Evolutionary conservation across 768 basidiomycete species (phyloP), one percentile per base, ranked within the genome.

Genomic region (Boletus coccyginus): DNA sequence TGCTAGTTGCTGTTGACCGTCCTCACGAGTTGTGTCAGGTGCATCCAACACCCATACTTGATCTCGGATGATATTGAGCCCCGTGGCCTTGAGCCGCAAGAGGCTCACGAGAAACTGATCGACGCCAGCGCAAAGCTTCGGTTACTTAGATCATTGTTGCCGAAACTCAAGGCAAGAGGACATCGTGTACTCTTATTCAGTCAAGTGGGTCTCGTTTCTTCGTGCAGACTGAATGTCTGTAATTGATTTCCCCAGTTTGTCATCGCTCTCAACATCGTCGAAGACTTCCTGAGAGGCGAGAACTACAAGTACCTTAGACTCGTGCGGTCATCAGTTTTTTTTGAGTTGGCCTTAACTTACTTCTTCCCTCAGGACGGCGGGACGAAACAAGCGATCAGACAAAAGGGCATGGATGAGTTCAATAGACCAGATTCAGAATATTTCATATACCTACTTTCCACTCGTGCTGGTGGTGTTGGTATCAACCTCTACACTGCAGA

Each of bases 371-470:
- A 96, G 90, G 96, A 98, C 68, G 97, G 97, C 12, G 86, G 83
- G 57, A 94, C 94, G 5, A 90, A 90, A 68, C 86, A 90, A 63
- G 77, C 78, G 5, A 82, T 84, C n/a, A 82, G 97, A 24, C 97
- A 99, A 70, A 92, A 92, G 68, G 86, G 85, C 46, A 97, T 99
- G 86, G 97, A 99, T 62, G 86, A 87, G 59, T 99, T 90, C 78
- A 98, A 99, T 72, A 86, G 83, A 39, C 86, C 87, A 5, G 82
- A 81, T 36, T 98, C 95, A 2, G 92, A 95, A 47, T 74, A 88
- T 52, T 96, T 95, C 71, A 86, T 98, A 59, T 99, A 93, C 72
- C 76, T 99, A 3, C 78, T 99, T 40, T 90, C 92, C 5, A 92
- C 95, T 36, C 85, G 96, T 32, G 97, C 96, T 41, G 95, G 96